These are phyloP conservation scores for Abelmoschus esculentus DNA, from an alignment of 345 rosid genomes.

Conservation along the genomic window DNA sequence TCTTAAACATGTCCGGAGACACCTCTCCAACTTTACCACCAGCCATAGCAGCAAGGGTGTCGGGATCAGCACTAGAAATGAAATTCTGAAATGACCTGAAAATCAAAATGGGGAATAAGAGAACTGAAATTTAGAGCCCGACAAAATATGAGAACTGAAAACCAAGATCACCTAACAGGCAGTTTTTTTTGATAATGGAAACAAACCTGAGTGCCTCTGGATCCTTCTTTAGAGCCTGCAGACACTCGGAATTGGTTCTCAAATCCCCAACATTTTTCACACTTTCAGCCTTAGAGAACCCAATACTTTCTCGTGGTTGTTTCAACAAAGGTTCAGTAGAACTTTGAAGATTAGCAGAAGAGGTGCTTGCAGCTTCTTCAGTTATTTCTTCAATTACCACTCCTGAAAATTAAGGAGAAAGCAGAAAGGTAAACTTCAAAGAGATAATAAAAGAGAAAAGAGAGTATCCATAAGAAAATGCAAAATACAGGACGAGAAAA, in stretches of 20 bases:
- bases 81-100: no score
- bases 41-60: slow-evolving; percentile 56
- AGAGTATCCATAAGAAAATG: slow-evolving; percentile 2
- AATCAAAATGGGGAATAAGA: no score
- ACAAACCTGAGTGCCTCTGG: slow-evolving; percentile 74
- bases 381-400: slow-evolving; percentile 70
- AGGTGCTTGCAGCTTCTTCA: slow-evolving; percentile 37
- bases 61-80: slow-evolving; percentile 23
- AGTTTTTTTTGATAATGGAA: not conserved
- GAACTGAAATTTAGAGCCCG: no score
- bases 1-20: slow-evolving; percentile 73
- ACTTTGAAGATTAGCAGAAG: slow-evolving; percentile 31
- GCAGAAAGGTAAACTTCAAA: not conserved
- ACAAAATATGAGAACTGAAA: no score
- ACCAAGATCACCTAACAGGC: not conserved
- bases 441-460: slow-evolving; percentile 9
- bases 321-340: slow-evolving; percentile 20
- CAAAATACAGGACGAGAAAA: slow-evolving; percentile 13
- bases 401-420: slow-evolving; percentile 28
- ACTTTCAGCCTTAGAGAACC: slow-evolving; percentile 14
- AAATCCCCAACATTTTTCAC: slow-evolving; percentile 15
- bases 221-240: slow-evolving; percentile 59
- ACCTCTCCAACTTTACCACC: slow-evolving; percentile 69
- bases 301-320: slow-evolving; percentile 24
- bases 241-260: slow-evolving; percentile 37